phyloP scores from a whole-genome alignment of 331 rosid genomes.

The Acacia concinna region DNA sequence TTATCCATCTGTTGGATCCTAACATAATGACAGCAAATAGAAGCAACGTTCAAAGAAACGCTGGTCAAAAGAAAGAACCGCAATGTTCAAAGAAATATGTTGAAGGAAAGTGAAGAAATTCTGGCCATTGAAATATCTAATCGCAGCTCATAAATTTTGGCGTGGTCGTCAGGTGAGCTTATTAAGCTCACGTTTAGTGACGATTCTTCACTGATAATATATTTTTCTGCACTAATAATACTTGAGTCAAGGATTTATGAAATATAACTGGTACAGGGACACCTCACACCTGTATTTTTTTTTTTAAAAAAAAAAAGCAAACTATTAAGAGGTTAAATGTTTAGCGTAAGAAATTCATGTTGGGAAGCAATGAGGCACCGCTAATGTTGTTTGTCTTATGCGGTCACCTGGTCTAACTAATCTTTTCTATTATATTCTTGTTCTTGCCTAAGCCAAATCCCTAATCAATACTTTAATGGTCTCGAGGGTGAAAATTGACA shows the following conservation, averaged over 20 bases:
- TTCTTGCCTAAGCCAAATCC: conserved; percentile 11
- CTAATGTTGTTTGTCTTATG: conserved; percentile 44
- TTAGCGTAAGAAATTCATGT: conserved; percentile 54
- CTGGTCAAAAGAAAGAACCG: too few species aligned
- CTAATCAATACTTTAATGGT: conserved; percentile 31
- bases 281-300: neutral
- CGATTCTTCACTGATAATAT: neutral
- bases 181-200: conserved; percentile 4
- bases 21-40: too few species aligned
- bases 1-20: too few species aligned
- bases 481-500: conserved; percentile 26
- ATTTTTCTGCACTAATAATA: neutral
- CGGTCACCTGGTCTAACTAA: conserved; percentile 39
- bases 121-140: neutral
- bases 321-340: conserved; percentile 9
- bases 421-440: conserved; percentile 7
- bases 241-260: conserved; percentile 26
- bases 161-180: conserved; percentile 23
- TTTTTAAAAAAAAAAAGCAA: neutral
- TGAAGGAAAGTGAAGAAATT: neutral
- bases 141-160: neutral
- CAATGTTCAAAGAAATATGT: neutral
- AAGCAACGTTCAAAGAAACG: too few species aligned
- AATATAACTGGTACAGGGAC: conserved; percentile 9
- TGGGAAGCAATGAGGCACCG: conserved; percentile 58